Base-by-base conservation (phyloP, 345 rosid species). In the Eucalyptus virginea region DNA sequence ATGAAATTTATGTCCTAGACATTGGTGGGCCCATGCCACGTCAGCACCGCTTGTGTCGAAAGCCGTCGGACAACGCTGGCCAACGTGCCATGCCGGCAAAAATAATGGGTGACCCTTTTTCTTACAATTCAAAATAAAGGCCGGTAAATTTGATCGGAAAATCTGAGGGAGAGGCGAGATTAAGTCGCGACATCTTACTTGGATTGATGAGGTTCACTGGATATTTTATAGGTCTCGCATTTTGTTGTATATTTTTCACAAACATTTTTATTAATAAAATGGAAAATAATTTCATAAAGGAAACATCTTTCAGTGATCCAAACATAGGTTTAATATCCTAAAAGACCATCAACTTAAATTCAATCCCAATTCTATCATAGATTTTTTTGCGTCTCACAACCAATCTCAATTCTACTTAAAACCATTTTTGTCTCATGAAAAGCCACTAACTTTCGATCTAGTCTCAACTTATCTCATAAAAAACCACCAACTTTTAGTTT, bases 291-390 rank as follows among this genome's bases (percentile, higher is more conserved):
- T 51, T 52, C 24, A 1, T 19, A 52, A 19, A 52, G 24, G 1
- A 52, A 52, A 52, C 58, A 52, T 52, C 58, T 0, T 52, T 52
- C 5, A 4, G 11, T 19, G 0, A 0, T 19, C 2, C 58, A 8
- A 52, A 19, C 58, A 52, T 21, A 52, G 11, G 11, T 52, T 52
- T 52, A 21, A 52, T 52, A 52, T 52, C 26, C 26, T 0, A 8
- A 52, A 7, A 21, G 0, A 21, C 11, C 0, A 0, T 52, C 26
- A 8, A 52, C 26, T 1, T 52, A 21, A 52, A 52, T 21, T 52
- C 11, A 52, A 0, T 52, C 11, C 5, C 5, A 52, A 52, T 52
- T 52, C 2, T 1, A 52, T 52, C 24, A 8, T 19, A 52, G 2
- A 3, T 18, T 52, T 52, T 52, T 19, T 52, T 52, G 4, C 2